phyloP scores from a whole-genome alignment of 371 early-diverging fungal genomes.

The Mortierella sp. region DNA sequence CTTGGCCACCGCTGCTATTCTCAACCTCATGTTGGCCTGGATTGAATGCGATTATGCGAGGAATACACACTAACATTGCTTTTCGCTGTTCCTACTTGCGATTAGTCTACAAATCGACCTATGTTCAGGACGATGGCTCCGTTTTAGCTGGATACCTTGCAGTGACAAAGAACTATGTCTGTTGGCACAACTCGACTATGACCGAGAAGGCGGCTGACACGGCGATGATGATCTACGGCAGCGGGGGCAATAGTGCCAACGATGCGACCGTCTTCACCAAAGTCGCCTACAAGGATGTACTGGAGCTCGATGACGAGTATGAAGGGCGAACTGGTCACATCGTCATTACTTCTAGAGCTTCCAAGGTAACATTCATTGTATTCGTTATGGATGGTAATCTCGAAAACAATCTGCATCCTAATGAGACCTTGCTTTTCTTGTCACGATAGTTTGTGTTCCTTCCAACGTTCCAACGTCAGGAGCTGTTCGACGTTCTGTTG shows the following conservation, averaged over 20 bases:
- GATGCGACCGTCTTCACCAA: constrained; percentile 25
- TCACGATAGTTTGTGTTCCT: constrained; percentile 23
- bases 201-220: constrained; percentile 30
- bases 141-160: constrained; percentile 35
- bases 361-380: constrained; percentile 27
- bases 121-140: constrained; percentile 35
- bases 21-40: no score
- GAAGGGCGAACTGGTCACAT: constrained; percentile 35
- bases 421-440: neutral
- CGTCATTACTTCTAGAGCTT: constrained; percentile 23
- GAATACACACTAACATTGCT: neutral
- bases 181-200: constrained; percentile 57
- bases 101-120: constrained; percentile 49
- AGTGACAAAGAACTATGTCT: constrained; percentile 47
- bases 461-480: constrained; percentile 45
- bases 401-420: no score
- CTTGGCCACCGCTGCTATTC: neutral
- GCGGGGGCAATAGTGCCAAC: constrained; percentile 1
- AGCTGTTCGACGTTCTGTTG: constrained; percentile 40
- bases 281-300: constrained; percentile 41
- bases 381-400: no score
- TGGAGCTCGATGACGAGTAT: constrained; percentile 30
- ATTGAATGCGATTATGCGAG: no score
- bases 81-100: neutral
- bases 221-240: neutral